Evolutionary conservation across 352 stramenopile genomes (phyloP), one percentile per base, ranked within the genome.

Genomic region (Thalassiosira exigua): DNA sequence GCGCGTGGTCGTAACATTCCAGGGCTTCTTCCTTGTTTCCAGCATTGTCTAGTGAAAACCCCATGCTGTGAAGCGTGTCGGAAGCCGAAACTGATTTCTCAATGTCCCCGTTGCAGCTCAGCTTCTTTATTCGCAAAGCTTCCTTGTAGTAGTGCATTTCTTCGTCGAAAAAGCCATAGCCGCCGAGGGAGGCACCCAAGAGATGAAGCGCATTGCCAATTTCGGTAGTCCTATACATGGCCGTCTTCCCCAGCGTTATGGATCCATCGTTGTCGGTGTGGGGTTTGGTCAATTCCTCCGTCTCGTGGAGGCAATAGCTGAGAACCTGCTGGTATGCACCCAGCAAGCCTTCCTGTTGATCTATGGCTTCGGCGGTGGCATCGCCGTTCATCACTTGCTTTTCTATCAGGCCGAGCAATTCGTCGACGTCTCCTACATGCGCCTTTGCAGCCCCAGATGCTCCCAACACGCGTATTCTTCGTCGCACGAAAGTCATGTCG

Each of bases 61-160:
- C 81, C 73, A 84, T 80, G 48, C 67, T 77, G 24, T 88, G 81
- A 14, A 88, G 41, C 29, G 77, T 88, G 42, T 88, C 81, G 22
- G 81, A 80, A 58, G 73, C 56, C 19, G 73, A 68, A 0, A 88
- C 62, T 26, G 41, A 75, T 68, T 59, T 66, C 4, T 67, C 29
- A 26, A 66, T 69, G 26, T 85, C 52, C 7, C 71, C 65, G 30
- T 72, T 75, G 1, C 48, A 48, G 14, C 62, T 59, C 12, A 83
- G 32, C 36, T 60, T 73, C 68, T 89, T 89, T 7, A 86, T 61
- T 24, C 65, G 22, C 19, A 89, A 69, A 14, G 82, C 78, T 58
- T 89, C 76, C 50, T 52, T 69, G 52, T 83, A 89, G 51, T 81
- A 86, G n/a, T 75, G 41, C 68, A 88, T 79, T 66, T 86, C 81